Percentiles rank a stretch among this genome's conserved stretches.
phyloP scores from a whole-genome alignment of 2,329 filamentous ascomycete species.

The Chaetomiaceae sp. region DNA sequence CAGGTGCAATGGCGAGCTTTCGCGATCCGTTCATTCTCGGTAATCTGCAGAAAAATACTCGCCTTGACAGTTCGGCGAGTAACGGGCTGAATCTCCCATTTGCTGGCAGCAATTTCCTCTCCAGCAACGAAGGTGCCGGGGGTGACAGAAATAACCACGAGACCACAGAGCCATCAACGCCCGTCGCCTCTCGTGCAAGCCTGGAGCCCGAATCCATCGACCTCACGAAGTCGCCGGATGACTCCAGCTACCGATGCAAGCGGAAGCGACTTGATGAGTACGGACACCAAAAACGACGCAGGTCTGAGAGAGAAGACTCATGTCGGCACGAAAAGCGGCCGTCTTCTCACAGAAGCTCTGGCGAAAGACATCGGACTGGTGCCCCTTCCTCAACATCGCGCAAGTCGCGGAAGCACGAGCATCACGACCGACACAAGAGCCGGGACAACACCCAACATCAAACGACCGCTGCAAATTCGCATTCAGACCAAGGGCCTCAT shows the following conservation, averaged over 20 bases:
- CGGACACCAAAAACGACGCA: neutral
- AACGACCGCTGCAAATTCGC: neutral
- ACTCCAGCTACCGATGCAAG: neutral
- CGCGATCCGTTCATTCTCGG: too few relatives aligned
- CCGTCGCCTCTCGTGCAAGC: neutral
- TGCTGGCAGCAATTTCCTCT: neutral
- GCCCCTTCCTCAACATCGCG: neutral
- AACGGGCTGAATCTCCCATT: neutral
- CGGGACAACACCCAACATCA: neutral
- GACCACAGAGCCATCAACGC: neutral
- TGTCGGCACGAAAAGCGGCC: neutral
- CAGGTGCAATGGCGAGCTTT: too few relatives aligned
- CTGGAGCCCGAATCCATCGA: neutral
- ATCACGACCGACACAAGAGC: neutral
- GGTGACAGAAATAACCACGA: neutral
- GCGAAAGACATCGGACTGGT: neutral
- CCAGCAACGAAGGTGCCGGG: neutral
- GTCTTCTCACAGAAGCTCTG: neutral
- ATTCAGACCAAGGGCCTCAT: too few relatives aligned
- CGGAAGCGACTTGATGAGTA: neutral
- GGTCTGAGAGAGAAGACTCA: neutral
- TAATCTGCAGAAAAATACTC: too few relatives aligned
- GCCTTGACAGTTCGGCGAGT: neutral
- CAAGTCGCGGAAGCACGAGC: neutral
- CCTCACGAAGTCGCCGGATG: neutral